These are phyloP conservation scores for Corymbia maculata DNA, from an alignment of 345 rosid genomes.

Conservation along the genomic window DNA sequence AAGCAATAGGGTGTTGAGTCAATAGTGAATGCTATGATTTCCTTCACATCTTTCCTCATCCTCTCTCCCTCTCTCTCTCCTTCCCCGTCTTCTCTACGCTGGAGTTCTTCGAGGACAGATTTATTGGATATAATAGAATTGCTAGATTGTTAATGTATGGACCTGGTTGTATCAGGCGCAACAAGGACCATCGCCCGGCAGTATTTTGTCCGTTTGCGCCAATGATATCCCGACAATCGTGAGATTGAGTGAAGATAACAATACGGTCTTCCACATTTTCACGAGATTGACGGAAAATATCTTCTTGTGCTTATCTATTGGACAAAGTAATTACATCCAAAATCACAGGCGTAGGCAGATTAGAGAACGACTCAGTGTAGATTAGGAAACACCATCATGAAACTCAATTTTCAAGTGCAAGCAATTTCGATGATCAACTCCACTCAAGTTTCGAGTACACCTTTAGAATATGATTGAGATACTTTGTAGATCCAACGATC, in stretches of 20 bases:
- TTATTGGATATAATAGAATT: not conserved
- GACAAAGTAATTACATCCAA: not conserved
- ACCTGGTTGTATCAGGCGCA: not conserved
- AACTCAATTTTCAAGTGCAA: not conserved
- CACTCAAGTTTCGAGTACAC: not conserved
- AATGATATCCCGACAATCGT: not conserved
- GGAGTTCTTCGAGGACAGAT: too few relatives aligned
- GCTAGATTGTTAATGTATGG: not conserved
- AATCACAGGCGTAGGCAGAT: not conserved
- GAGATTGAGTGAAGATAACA: not conserved
- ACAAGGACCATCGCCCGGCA: not conserved
- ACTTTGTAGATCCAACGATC: not conserved
- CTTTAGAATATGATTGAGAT: not conserved
- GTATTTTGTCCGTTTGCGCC: not conserved
- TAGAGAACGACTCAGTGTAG: not conserved
- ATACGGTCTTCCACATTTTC: not conserved
- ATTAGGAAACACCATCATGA: not conserved
- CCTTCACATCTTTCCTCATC: too few relatives aligned
- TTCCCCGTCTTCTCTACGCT: too few relatives aligned
- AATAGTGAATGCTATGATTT: too few relatives aligned
- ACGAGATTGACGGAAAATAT: not conserved
- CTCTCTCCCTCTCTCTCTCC: too few relatives aligned
- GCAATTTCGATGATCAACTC: not conserved
- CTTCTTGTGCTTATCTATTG: not conserved
- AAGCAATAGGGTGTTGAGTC: not conserved